phyloP scores from a whole-genome alignment of 176 grass and related monocot species.

The Carex littledalei region DNA sequence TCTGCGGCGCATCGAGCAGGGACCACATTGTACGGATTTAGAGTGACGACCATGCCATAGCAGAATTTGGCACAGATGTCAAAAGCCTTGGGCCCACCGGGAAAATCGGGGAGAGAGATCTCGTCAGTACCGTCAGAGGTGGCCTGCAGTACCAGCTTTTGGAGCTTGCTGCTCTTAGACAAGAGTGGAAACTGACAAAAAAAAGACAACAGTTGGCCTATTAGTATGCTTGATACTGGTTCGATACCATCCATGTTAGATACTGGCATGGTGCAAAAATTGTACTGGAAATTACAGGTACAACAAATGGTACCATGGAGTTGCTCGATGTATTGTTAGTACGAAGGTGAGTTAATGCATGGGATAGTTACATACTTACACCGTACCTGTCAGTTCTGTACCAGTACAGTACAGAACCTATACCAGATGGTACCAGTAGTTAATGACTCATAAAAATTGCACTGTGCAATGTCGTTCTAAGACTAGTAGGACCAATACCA shows the following conservation, averaged over 20 bases:
- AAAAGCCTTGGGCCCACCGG: slow-evolving; percentile 73
- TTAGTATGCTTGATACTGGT: not conserved
- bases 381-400: not conserved
- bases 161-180: slow-evolving; percentile 82
- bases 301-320: not conserved
- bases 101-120: slow-evolving; percentile 51
- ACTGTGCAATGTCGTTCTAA: not conserved
- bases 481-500: not conserved
- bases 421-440: not conserved
- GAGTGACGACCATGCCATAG: slow-evolving; percentile 91
- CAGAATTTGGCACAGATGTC: slow-evolving; percentile 97
- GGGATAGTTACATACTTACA: not conserved
- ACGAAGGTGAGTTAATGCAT: not conserved
- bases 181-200: slow-evolving; percentile 80
- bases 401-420: not conserved
- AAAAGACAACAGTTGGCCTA: not conserved
- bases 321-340: not conserved
- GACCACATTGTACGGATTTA: slow-evolving; percentile 83
- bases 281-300: not conserved
- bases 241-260: not conserved
- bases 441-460: not conserved
- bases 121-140: slow-evolving; percentile 55
- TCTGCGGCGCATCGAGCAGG: slow-evolving; percentile 78
- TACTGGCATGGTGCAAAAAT: not conserved
- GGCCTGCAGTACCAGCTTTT: slow-evolving; percentile 57